These are phyloP conservation scores for Crithidia mellificae DNA, from an alignment of 208 protist genomes.

Conservation along the genomic window DNA sequence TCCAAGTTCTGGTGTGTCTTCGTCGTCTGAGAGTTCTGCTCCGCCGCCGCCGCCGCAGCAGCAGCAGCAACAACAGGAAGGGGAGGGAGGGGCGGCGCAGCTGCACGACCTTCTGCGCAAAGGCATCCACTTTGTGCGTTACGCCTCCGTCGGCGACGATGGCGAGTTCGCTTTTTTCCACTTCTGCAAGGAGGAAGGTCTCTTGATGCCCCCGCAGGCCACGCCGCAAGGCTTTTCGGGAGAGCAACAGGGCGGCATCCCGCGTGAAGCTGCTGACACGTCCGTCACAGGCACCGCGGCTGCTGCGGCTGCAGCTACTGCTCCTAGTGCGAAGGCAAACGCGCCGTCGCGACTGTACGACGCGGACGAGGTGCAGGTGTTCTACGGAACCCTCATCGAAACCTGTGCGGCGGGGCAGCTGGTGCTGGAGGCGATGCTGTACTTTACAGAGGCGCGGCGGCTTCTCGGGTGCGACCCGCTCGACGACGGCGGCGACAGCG, in stretches of 20 bases:
- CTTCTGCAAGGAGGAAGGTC: constrained; percentile 39
- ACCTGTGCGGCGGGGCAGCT: constrained; percentile 62
- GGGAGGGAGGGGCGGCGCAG: background rate
- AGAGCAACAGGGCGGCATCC: no score
- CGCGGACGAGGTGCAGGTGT: constrained; percentile 38
- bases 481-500: constrained; percentile 10
- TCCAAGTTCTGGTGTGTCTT: no score
- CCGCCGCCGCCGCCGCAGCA: no score
- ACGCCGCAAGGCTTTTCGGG: no score
- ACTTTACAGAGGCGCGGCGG: constrained; percentile 46
- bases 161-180: constrained; percentile 76
- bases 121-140: constrained; percentile 30
- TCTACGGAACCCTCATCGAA: constrained; percentile 66
- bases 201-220: constrained; percentile 34
- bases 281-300: background rate
- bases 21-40: no score
- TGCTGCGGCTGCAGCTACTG: no score
- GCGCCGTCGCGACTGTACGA: constrained; percentile 4
- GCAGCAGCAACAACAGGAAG: no score
- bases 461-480: constrained; percentile 29
- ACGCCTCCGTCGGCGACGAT: constrained; percentile 66
- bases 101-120: constrained; percentile 2
- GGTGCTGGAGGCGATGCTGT: constrained; percentile 45
- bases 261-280: no score
- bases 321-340: background rate